phyloP scores from a whole-genome alignment of 2,329 filamentous ascomycete species.

The Talaromyces islandicus region DNA sequence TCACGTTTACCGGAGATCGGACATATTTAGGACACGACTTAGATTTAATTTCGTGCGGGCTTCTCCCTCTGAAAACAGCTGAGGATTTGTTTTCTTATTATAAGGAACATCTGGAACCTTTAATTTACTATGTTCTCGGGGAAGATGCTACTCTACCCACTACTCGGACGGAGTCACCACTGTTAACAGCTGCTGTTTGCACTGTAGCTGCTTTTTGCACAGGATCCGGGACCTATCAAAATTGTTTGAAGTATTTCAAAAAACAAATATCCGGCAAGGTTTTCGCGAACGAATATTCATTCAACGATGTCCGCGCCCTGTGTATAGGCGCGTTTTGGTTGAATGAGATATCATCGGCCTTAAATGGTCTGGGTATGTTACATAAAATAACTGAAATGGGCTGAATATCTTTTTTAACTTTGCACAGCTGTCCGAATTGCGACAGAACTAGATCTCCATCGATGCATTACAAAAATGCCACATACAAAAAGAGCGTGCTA shows the following conservation, averaged over 20 bases:
- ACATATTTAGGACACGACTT: background rate
- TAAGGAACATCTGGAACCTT: background rate
- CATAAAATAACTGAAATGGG: background rate
- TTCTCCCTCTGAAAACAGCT: background rate
- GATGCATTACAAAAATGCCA: slow-evolving; percentile 30
- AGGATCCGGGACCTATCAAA: slow-evolving; percentile 7
- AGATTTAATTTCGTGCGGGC: background rate
- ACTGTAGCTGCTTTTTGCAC: slow-evolving; percentile 22
- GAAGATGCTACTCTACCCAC: slow-evolving; percentile 18
- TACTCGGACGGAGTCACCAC: slow-evolving; percentile 23
- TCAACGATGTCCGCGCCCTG: slow-evolving; percentile 27
- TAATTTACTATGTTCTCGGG: slow-evolving; percentile 12
- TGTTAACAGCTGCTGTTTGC: slow-evolving; percentile 29
- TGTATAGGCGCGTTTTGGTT: slow-evolving; percentile 37
- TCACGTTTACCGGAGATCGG: background rate
- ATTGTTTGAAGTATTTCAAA: slow-evolving; percentile 9
- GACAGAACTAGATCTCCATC: slow-evolving; percentile 29
- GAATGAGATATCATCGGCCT: slow-evolving; percentile 16
- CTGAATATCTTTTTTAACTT: slow-evolving; percentile 14
- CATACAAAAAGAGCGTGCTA: slow-evolving; percentile 25
- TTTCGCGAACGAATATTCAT: slow-evolving; percentile 13
- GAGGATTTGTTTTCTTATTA: background rate
- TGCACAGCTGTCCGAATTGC: slow-evolving; percentile 32
- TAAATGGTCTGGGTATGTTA: slow-evolving; percentile 15
- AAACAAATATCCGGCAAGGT: slow-evolving; percentile 11